A percentile compares a stretch with the other conserved stretches of the same genome.
phyloP scores from a whole-genome alignment of 805 yeast species.

The Saccharomycopsis sp. region DNA sequence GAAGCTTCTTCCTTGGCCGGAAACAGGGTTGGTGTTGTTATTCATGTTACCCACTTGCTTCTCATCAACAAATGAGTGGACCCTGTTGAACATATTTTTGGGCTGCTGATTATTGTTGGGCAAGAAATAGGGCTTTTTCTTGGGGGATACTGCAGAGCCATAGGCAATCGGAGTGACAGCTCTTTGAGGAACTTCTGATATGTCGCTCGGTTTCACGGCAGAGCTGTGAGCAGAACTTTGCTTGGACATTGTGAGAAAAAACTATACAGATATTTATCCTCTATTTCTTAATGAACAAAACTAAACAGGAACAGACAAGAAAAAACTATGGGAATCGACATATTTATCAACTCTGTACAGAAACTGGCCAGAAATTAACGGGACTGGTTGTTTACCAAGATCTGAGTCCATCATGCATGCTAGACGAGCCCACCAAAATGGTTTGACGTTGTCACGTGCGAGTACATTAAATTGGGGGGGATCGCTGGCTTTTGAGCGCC shows the following conservation, averaged over 20 bases:
- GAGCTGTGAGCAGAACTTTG: neutral
- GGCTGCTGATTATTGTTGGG: neutral
- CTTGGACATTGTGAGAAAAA: neutral
- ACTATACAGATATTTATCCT: neutral
- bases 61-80: constrained; percentile 12
- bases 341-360: too few species aligned
- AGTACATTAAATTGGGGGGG: too few species aligned
- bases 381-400: too few species aligned
- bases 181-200: neutral
- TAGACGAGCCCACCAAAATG: too few species aligned
- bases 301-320: too few species aligned
- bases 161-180: neutral
- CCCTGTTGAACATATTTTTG: constrained; percentile 5
- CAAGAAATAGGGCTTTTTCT: constrained; percentile 9
- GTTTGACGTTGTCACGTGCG: too few species aligned
- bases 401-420: too few species aligned
- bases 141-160: constrained; percentile 3
- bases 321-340: too few species aligned
- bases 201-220: neutral
- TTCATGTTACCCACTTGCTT: neutral
- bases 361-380: too few species aligned
- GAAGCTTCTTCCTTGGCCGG: too few species aligned
- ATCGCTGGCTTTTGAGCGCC: too few species aligned
- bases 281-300: neutral
- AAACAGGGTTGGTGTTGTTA: neutral